Evolutionary conservation across 257 asterid genomes (phyloP), one percentile per base, ranked within the genome.

Genomic region (Solanum chiquidenum): DNA sequence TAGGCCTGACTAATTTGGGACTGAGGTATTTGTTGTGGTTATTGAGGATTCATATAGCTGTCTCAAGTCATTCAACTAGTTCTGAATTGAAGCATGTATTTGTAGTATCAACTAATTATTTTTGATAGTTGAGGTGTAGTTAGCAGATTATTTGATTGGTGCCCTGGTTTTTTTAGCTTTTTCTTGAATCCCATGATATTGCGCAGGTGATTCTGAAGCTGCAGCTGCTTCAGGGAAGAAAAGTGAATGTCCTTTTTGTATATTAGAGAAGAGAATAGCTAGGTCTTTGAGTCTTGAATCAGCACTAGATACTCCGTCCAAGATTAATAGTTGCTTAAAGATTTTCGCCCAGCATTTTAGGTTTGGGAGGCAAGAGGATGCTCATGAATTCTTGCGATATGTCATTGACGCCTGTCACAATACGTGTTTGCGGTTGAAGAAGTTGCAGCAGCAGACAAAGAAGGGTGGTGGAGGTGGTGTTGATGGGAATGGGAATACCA

Each of bases 371-470:
- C 99, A 96, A 88, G 99, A 96, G 90, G 99, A 96, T 90, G 99
- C 99, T 18, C 99, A 96, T 91, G 99, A 97, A 90, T 97, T 97
- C 90, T 92, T 97, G 95, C 97, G 98, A 40, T 97, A 97, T 92
- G 99, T 97, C 89, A 97, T 97, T 73, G 99, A 96, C 89, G 96
- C 98, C 23, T 97, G 99, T 90, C 99, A 97, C 89, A 93, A 96
- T 85, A 93, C 99, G 13, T 97, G 99, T 88, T 91, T 97, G 92
- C 93, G 98, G 91, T 87, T 95, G 90, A 95, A 93, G 94, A 97
- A 95, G 91, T 91, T 96, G 89, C 98, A 95, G 88, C 94, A 89
- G 55, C 95, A 92, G 82, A 91, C 92, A 88, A 91, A 93, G 84
- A 93, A 91, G 83, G 91, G 83, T 86, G 98, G 88, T 89, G 94